Conservation (phyloP, 306 rosid genomes). For the Ceratonia siliqua region DNA sequence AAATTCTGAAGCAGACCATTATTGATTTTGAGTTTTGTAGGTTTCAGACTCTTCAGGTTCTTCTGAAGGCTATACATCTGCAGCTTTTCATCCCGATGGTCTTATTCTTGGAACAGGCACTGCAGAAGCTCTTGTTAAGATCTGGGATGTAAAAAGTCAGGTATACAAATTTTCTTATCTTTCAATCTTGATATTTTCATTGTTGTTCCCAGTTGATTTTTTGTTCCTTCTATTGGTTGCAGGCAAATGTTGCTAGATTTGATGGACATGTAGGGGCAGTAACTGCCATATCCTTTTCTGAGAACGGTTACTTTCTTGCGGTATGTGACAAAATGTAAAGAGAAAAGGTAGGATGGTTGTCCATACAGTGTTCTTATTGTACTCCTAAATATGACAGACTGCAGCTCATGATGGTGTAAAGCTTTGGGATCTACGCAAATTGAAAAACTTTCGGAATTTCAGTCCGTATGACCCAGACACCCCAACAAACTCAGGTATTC, state of each 20-base stretch:
- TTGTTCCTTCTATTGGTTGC: slow-evolving; percentile 35
- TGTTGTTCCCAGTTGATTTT: neutral
- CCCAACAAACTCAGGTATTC: slow-evolving; percentile 79
- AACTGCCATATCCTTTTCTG: slow-evolving; percentile 89
- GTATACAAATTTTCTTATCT: slow-evolving; percentile 37
- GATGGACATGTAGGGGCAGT: slow-evolving; percentile 89
- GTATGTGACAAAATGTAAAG: slow-evolving; percentile 46
- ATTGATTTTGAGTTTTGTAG: slow-evolving; percentile 46
- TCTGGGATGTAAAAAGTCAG: slow-evolving; percentile 99
- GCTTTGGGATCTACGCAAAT: slow-evolving; percentile 95
- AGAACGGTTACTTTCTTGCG: slow-evolving; percentile 98
- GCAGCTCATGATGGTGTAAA: slow-evolving; percentile 96
- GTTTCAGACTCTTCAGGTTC: slow-evolving; percentile 67
- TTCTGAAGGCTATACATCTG: slow-evolving; percentile 85
- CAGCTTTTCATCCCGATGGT: slow-evolving; percentile 98
- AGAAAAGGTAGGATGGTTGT: neutral
- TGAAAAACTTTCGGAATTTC: slow-evolving; percentile 83
- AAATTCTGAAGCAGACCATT: slow-evolving; percentile 17
- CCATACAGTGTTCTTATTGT: slow-evolving; percentile 23
- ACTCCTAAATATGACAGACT: slow-evolving; percentile 58
- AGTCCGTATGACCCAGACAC: slow-evolving; percentile 81
- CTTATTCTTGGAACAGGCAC: slow-evolving; percentile 97
- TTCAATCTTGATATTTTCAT: neutral
- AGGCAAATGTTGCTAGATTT: slow-evolving; percentile 91
- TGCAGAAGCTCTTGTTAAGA: slow-evolving; percentile 75